Evolutionary conservation across 2,329 filamentous ascomycete species (phyloP), one percentile per base, ranked within the genome.

Genomic region (Curvularia spicifera): DNA sequence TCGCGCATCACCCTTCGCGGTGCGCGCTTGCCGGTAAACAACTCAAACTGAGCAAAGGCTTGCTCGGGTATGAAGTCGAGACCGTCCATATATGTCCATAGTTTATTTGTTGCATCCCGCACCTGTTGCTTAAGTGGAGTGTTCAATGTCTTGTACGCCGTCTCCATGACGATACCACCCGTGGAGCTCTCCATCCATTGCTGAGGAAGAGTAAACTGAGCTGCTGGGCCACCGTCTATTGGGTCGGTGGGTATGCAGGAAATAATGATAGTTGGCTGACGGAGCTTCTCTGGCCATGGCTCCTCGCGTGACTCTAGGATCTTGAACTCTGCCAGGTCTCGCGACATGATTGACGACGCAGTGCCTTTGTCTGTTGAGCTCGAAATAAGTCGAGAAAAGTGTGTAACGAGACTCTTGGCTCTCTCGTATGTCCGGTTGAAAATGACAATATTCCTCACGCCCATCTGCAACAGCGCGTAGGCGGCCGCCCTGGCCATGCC

Each of bases 401-500:
- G 90, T 0, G 80, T 78, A 1, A 88, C 89, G 0, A 93, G 82
- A 37, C 84, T 86, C 53, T 87, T 82, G 0, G 90, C 89, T 50
- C 89, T 89, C n/a, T 81, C 80, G 2, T 82, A 61, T 0, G 89
- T 93, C 28, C 91, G 83, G 68, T 94, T 93, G 73, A 85, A 88
- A 22, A 94, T 84, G 64, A 89, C 87, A 47, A 94, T 89, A 63
- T 90, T 90, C 59, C 86, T 86, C 48, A 92, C 90, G 3, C 90
- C 91, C 7, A 93, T 81, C 66, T 91, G 89, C 24, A 93, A 81
- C 84, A 94, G 87, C 1, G 90, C 87, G 66, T 94, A 94, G 2
- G 91, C 85, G 1, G 90, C 89, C 3, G 90, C 89, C 59, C 91
- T 83, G 8, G 89, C 90, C 90, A 93, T 93, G 6, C 91, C 90